Conservation (phyloP, 257 asterid species). For the Gardenia jasminoides region DNA sequence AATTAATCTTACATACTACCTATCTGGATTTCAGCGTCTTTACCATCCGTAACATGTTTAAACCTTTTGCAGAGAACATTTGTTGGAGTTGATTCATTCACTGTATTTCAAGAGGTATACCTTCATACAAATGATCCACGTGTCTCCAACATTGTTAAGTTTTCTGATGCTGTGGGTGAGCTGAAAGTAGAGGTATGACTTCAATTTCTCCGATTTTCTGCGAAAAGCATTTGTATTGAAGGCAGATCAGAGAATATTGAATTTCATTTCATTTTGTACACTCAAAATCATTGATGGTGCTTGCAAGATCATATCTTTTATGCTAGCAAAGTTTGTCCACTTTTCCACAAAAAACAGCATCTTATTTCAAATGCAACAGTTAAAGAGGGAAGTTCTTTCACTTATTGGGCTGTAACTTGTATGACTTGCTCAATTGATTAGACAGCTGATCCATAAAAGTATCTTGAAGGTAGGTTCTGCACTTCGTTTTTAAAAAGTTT, state of each 20-base stretch:
- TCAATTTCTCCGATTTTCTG: background rate
- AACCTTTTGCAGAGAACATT: constrained; percentile 69
- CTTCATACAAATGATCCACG: constrained; percentile 76
- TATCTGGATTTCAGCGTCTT: background rate
- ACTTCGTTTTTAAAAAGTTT: background rate
- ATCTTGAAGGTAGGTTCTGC: background rate
- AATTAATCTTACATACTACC: too few species aligned
- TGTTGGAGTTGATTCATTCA: constrained; percentile 87
- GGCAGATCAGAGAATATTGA: background rate
- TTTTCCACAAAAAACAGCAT: background rate
- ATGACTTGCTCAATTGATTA: background rate
- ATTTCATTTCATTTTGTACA: background rate
- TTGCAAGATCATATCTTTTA: background rate
- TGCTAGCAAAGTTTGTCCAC: background rate
- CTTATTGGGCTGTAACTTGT: background rate
- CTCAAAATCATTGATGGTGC: background rate
- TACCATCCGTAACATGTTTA: background rate
- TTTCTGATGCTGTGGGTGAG: constrained; percentile 75
- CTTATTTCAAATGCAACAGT: background rate
- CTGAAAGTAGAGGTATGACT: constrained; percentile 84
- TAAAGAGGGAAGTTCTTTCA: background rate
- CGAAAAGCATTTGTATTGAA: background rate
- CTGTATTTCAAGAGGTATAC: constrained; percentile 84
- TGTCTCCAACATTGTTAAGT: constrained; percentile 78
- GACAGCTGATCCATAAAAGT: background rate